A percentile compares a stretch with the other conserved stretches of the same genome.
Conservation (phyloP, 805 yeast species). For the Yarrowia sp. region DNA sequence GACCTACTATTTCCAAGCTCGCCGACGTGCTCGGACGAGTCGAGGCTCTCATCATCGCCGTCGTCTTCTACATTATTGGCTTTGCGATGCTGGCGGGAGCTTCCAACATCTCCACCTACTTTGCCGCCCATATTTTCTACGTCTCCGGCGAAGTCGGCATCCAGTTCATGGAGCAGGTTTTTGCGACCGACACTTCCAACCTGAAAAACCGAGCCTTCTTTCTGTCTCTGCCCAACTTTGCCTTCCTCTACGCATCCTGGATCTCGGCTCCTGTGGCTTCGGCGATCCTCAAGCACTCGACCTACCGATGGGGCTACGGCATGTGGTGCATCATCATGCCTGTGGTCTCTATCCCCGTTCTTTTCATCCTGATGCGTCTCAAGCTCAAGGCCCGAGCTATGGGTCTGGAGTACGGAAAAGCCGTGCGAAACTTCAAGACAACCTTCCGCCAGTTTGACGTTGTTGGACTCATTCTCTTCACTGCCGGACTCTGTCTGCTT, state of each 20-base stretch:
- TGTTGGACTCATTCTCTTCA: conserved; percentile 56
- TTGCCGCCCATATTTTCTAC: conserved; percentile 42
- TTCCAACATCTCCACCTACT: conserved; percentile 40
- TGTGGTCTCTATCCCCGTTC: conserved; percentile 59
- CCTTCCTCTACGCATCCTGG: conserved; percentile 39
- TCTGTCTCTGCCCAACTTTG: conserved; percentile 34
- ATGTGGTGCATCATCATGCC: conserved; percentile 48
- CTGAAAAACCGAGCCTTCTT: conserved; percentile 44
- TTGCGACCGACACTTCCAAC: conserved; percentile 42
- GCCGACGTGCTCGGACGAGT: conserved; percentile 46
- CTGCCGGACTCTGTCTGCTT: conserved; percentile 59
- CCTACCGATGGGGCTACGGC: conserved; percentile 41
- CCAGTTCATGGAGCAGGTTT: conserved; percentile 39
- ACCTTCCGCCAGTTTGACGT: conserved; percentile 63
- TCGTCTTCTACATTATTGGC: conserved; percentile 40
- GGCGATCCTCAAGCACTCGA: conserved; percentile 35
- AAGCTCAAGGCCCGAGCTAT: background rate
- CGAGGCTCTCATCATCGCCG: conserved; percentile 40
- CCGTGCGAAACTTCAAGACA: background rate
- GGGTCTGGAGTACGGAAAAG: conserved; percentile 9
- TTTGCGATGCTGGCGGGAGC: conserved; percentile 42
- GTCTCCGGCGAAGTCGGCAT: conserved; percentile 44
- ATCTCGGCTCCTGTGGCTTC: conserved; percentile 40
- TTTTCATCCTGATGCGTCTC: conserved; percentile 39
- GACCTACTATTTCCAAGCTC: conserved; percentile 45